Percentiles rank a stretch among this genome's conserved stretches.
phyloP scores from a whole-genome alignment of 2,329 filamentous ascomycete genomes.

The Penicillium occitanis region DNA sequence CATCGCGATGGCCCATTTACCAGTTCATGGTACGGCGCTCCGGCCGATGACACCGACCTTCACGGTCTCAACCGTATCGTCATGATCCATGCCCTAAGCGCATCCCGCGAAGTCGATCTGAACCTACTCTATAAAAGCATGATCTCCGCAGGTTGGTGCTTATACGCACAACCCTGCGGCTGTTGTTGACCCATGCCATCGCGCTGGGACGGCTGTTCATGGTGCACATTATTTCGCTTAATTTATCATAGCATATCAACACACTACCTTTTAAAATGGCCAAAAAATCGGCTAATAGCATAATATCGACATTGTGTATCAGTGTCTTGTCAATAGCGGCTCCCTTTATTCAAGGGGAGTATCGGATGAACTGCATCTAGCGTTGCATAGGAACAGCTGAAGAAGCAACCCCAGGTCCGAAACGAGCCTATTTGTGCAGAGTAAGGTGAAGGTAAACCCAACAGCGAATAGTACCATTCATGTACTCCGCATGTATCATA shows the following conservation, averaged over 20 bases:
- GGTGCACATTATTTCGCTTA: not conserved
- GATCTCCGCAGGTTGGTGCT: too few species aligned
- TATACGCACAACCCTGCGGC: too few species aligned
- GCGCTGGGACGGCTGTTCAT: not conserved
- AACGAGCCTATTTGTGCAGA: not conserved
- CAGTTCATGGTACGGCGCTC: too few species aligned
- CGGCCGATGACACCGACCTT: too few species aligned
- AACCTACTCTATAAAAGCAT: too few species aligned
- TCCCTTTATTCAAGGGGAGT: not conserved
- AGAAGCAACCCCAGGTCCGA: not conserved
- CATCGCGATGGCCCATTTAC: too few species aligned
- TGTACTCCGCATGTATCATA: not conserved
- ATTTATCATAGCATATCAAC: not conserved
- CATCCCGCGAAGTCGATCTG: too few species aligned
- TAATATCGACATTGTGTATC: not conserved
- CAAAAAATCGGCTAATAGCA: not conserved
- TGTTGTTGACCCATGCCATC: not conserved
- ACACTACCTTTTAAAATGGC: not conserved
- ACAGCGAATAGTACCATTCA: not conserved
- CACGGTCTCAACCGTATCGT: too few species aligned
- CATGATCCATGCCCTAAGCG: too few species aligned
- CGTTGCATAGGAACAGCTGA: not conserved
- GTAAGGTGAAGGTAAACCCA: not conserved
- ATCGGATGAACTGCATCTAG: not conserved
- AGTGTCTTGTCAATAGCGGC: not conserved